Conservation (phyloP, 352 stramenopile genomes). For the Phytophthora kernoviae region DNA sequence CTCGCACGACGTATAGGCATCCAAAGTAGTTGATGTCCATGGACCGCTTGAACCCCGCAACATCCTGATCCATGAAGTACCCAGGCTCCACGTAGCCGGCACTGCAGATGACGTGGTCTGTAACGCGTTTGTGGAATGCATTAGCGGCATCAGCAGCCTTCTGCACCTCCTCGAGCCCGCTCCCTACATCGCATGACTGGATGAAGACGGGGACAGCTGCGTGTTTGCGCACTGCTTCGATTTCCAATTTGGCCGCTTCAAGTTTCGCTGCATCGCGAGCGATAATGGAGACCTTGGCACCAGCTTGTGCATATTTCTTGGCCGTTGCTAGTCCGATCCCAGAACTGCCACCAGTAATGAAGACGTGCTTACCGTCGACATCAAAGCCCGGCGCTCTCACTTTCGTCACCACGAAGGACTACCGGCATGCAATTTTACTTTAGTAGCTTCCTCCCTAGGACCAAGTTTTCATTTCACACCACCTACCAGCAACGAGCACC, state of each 20-base stretch:
- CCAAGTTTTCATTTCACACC: neutral
- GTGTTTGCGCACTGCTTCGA: slow-evolving; percentile 33
- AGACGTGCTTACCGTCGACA: slow-evolving; percentile 44
- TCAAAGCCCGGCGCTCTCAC: slow-evolving; percentile 33
- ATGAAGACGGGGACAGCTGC: slow-evolving; percentile 31
- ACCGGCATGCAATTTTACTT: neutral
- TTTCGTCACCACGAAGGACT: slow-evolving; percentile 28
- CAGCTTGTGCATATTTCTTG: slow-evolving; percentile 46
- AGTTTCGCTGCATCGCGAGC: slow-evolving; percentile 39
- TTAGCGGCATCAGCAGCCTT: slow-evolving; percentile 48
- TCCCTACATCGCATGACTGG: slow-evolving; percentile 50
- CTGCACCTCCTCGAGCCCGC: slow-evolving; percentile 40
- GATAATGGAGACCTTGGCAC: slow-evolving; percentile 51
- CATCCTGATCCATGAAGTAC: slow-evolving; percentile 63
- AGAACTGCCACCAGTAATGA: slow-evolving; percentile 52
- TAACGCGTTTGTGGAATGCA: slow-evolving; percentile 42
- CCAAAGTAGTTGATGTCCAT: slow-evolving; percentile 78
- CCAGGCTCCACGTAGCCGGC: slow-evolving; percentile 45
- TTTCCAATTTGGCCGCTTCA: slow-evolving; percentile 40
- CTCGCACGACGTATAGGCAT: slow-evolving; percentile 46
- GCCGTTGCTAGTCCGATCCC: slow-evolving; percentile 50
- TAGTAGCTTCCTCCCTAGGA: neutral
- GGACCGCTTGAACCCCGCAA: slow-evolving; percentile 35
- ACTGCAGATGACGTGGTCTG: slow-evolving; percentile 57
- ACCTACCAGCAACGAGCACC: slow-evolving; percentile 24